Base-by-base conservation (phyloP, 148 eudicot species). In the Cornus controversa region DNA sequence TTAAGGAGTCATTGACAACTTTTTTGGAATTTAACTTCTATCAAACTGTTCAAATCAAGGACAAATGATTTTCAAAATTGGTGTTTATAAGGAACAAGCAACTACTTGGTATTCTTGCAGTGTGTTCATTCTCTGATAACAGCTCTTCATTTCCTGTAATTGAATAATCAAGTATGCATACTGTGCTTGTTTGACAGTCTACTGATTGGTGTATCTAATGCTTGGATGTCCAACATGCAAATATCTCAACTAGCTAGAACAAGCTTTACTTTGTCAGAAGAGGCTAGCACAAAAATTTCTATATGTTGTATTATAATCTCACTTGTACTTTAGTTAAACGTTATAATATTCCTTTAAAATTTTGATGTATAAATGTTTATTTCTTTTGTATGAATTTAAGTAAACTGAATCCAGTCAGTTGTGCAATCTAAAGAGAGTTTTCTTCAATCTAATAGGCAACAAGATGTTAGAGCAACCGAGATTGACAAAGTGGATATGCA, bases 401-500 rank as follows among this genome's bases (percentile, higher is more conserved):
- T 60, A 20, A 6, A 4, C 25, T n/a, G 64, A 18, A 8, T 60
- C 24, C 9, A 18, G 23, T 60, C 60, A 3, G 7, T 60, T 60
- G 20, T 60, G 64, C 64, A 18, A 60, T 60, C 24, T 60, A 20
- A 18, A 60, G 62, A 54, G 15, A 18, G 24, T 22, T 18, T 62
- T 53, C 66, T 62, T 65, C 22, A 16, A 34, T 42, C 25, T 34
- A 67, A 75, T 91, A 96, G 99, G 91, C 99, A 96, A 82, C 99
- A 96, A 84, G 98, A 96, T 85, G 97, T 96, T 40, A 88, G 99
- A 86, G 99, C 94, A 68, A 93, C 99, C 8, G 97, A 96, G 89
- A 91, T 96, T 80, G 99, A 96, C 87, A 96, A 96, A 87, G 99
- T 96, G 77, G 97, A 96, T 63, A 91, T 96, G 94, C 91, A 96